Conservation (phyloP, 1,139 yeast species). For the Geotrichum reessii region DNA sequence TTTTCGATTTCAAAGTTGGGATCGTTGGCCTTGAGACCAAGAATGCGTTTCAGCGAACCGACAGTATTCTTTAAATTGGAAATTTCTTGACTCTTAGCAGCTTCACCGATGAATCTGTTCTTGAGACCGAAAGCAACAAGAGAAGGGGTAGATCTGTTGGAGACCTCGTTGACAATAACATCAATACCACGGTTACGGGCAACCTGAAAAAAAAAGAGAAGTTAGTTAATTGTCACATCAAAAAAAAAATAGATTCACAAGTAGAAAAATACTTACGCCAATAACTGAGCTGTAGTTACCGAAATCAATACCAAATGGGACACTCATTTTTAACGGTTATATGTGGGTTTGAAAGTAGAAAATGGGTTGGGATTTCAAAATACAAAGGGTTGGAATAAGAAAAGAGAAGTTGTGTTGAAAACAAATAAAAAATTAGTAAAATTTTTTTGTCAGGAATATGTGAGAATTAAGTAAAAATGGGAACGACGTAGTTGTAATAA, state of each 20-base stretch:
- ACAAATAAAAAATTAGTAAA: not conserved
- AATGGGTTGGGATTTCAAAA: not conserved
- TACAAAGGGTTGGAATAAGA: not conserved
- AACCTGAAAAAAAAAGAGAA: slow-evolving; percentile 32
- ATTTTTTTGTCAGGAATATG: slow-evolving; percentile 8
- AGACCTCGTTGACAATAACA: slow-evolving; percentile 95
- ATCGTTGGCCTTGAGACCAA: slow-evolving; percentile 71
- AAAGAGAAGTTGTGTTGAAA: slow-evolving; percentile 1
- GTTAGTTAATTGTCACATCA: slow-evolving; percentile 5
- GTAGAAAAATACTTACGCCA: slow-evolving; percentile 44
- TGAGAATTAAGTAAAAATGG: slow-evolving; percentile 8
- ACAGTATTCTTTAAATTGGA: slow-evolving; percentile 95
- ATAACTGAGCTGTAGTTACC: slow-evolving; percentile 85
- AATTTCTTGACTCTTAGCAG: slow-evolving; percentile 93
- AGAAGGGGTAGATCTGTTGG: slow-evolving; percentile 94
- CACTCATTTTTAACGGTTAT: slow-evolving; percentile 48
- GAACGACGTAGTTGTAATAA: slow-evolving; percentile 2
- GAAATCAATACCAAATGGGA: slow-evolving; percentile 97
- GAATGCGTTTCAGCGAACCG: slow-evolving; percentile 84
- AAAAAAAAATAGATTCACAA: slow-evolving; percentile 6
- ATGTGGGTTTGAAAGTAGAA: slow-evolving; percentile 18
- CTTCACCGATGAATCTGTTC: slow-evolving; percentile 89
- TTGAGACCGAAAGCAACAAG: slow-evolving; percentile 88
- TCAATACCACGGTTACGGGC: slow-evolving; percentile 99
- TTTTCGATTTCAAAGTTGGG: slow-evolving; percentile 75